A percentile compares a stretch with the other conserved stretches of the same genome.
Conservation (phyloP, 2,329 filamentous ascomycete species). For the Ceratocystis diversiconidia region DNA sequence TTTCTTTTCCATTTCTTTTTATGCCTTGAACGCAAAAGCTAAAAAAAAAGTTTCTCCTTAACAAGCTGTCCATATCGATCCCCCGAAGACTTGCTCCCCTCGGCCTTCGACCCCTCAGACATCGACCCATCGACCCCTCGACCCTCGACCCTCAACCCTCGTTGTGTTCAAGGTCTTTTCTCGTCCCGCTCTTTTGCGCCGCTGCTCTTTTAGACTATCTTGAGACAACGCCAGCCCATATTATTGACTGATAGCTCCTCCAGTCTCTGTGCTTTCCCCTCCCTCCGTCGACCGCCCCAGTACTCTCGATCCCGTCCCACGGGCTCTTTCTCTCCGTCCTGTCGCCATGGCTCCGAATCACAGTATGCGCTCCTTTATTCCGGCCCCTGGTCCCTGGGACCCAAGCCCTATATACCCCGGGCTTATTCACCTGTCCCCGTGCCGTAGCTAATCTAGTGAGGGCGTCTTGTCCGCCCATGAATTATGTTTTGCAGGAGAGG, state of each 20-base stretch:
- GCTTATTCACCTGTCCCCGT: neutral
- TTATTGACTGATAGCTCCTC: neutral
- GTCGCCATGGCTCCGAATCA: constrained; percentile 18
- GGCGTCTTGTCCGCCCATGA: constrained; percentile 7
- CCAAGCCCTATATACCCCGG: neutral
- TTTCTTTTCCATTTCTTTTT: neutral
- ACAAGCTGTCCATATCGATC: neutral
- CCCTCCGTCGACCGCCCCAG: neutral
- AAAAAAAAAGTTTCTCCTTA: too few relatives aligned
- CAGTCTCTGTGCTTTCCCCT: neutral
- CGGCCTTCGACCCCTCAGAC: neutral
- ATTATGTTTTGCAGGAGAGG: constrained; percentile 27
- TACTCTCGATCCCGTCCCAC: neutral
- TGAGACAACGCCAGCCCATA: too few relatives aligned
- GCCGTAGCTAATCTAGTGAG: neutral
- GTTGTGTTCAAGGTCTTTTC: too few relatives aligned
- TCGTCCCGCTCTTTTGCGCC: too few relatives aligned
- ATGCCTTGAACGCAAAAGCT: neutral
- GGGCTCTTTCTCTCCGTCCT: neutral
- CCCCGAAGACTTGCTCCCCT: neutral
- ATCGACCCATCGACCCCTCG: too few relatives aligned
- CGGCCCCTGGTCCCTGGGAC: too few relatives aligned
- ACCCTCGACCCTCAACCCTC: too few relatives aligned
- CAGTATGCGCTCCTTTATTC: constrained; percentile 11
- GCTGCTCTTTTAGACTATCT: too few relatives aligned